These are phyloP conservation scores for Diaporthe capsici DNA, from an alignment of 2,329 filamentous ascomycete species.

Conservation along the genomic window DNA sequence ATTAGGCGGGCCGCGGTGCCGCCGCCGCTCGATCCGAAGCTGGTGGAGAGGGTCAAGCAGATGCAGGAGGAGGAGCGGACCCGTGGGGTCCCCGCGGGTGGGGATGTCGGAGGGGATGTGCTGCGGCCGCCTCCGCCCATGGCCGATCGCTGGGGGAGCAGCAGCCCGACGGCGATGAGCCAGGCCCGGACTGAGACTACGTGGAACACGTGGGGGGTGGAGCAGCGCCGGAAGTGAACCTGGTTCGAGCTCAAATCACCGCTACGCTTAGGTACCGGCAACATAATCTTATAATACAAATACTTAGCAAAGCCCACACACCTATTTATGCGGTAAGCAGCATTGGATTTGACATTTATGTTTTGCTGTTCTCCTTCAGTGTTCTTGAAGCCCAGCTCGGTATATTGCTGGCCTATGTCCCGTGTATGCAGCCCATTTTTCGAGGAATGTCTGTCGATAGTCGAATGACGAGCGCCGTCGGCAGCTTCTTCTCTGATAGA, in stretches of 20 bases:
- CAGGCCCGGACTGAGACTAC: constrained; percentile 20
- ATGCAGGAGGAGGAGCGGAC: constrained; percentile 4
- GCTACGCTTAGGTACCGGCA: not conserved
- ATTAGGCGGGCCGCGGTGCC: constrained; percentile 24
- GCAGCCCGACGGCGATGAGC: constrained; percentile 18
- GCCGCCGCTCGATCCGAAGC: constrained; percentile 24
- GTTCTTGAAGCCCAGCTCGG: too few relatives aligned
- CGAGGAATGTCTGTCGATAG: too few relatives aligned
- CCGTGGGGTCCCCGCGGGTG: not conserved
- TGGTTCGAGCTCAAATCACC: not conserved
- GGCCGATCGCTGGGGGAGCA: not conserved
- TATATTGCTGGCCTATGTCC: too few relatives aligned
- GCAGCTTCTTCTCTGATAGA: too few relatives aligned
- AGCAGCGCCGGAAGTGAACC: not conserved
- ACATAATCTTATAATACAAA: not conserved
- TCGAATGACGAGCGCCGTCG: too few relatives aligned
- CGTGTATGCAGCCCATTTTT: too few relatives aligned
- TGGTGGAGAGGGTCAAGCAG: constrained; percentile 19
- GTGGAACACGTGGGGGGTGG: constrained; percentile 28
- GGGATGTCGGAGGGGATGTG: not conserved
- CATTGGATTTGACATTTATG: too few relatives aligned
- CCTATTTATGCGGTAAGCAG: too few relatives aligned
- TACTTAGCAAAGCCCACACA: not conserved
- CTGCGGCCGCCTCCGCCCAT: constrained; percentile 28
- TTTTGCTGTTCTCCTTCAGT: too few relatives aligned